Base-by-base conservation (phyloP, 495 filamentous ascomycete genomes). In the Penicillium silybi region DNA sequence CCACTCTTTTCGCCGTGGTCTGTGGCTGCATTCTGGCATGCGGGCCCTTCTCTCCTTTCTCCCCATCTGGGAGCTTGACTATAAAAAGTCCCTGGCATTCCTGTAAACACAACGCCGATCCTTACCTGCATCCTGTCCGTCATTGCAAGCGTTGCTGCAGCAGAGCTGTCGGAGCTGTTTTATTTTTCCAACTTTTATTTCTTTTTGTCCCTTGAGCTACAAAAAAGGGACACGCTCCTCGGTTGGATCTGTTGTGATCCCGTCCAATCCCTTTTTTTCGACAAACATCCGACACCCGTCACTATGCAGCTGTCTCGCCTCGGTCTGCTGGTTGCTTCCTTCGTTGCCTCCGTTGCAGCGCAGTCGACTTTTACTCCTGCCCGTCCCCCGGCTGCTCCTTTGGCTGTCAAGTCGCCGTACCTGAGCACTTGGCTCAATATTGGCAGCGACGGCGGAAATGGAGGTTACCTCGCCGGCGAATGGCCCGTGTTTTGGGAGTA, bases 351-450 rank as follows among this genome's bases (percentile, higher is more conserved):
- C 6, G 57, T 65, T 29, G 50, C 46, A 39, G 71, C 73, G 13
- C 37, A 37, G 27, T 82, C 80, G 19, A 74, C 69, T 4, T 83
- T 81, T 46, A 68, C 69, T 11, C 81, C 80, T 48, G 76, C 77
- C 48, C 72, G 81, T 0, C 81, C 81, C 17, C 81, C 81, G 23
- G 68, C 80, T 4, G 41, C 83, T 4, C 81, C 81, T 1, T 58
- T 84, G 44, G 81, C 81, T 41, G 81, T 83, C 34, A 78, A 74
- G 51, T 81, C 77, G 1, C 81, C 81, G 2, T 84, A 83, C 43
- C 49, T 83, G 19, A 82, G 70, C 54, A 77, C 78, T 7, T 84
- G 81, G 81, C 62, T 75, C 18, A 53, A 71, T 48, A 79, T 72
- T 13, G 80, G 80, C 2, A 74, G 59, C 32, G 70, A 79, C 63